phyloP scores from a whole-genome alignment of 73 alveolate genomes.

The Durusdinium trenchii region DNA sequence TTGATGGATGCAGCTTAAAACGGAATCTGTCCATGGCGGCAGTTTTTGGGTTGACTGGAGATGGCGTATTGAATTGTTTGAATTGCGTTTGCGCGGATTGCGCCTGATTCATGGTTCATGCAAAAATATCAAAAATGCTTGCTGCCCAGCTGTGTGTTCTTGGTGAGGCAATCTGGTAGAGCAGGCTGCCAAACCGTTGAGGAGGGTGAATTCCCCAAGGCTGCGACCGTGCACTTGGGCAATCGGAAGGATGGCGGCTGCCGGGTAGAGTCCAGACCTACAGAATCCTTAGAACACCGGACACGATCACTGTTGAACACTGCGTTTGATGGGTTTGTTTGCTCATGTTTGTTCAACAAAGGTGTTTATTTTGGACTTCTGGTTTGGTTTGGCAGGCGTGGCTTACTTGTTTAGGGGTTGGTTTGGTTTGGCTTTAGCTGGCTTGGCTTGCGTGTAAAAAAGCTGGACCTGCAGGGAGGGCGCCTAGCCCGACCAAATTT shows the following conservation, averaged over 20 bases:
- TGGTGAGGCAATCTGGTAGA: background rate
- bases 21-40: background rate
- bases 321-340: background rate
- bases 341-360: background rate
- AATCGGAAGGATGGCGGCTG: background rate
- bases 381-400: background rate
- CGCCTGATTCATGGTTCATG: background rate
- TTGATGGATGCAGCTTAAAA: background rate
- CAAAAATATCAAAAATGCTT: too few species aligned
- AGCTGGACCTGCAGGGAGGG: too few species aligned
- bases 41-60: background rate
- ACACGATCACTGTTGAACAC: background rate
- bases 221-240: conserved; percentile 53
- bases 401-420: background rate
- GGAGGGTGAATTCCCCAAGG: conserved; percentile 29
- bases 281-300: too few species aligned
- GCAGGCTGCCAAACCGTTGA: background rate
- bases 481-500: too few species aligned
- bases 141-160: too few species aligned
- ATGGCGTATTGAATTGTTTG: background rate
- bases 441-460: background rate
- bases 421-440: background rate
- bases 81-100: background rate
- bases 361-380: too few species aligned
- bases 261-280: too few species aligned